Evolutionary conservation across 345 rosid genomes (phyloP), one percentile per base, ranked within the genome.

Genomic region (Balakata baccata): DNA sequence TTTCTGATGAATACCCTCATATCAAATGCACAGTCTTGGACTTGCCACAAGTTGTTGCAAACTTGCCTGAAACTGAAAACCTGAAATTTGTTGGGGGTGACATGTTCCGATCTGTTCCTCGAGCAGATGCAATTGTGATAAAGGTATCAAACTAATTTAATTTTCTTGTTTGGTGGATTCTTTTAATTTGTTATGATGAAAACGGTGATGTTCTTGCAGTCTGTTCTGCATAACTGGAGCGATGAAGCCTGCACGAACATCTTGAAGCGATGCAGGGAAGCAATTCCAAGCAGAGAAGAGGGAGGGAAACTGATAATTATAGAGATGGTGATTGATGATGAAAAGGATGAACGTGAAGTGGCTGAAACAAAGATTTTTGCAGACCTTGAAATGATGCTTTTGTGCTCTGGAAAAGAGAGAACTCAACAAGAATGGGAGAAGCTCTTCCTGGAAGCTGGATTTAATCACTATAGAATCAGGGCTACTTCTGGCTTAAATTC

Each of bases 71-170:
- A 3, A 58, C 47, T 9, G 62, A 72, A 6, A 82, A 71, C 69
- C 56, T 85, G 77, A 86, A 76, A n/a, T 87, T 77, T n/a, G 70
- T 81, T 8, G 85, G 67, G 3, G 89, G 86, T 51, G 84, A 86
- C 74, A 74, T 86, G 89, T 78, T 86, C 53, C 78, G 81, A 43
- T 41, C 59, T 9, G 57, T 87, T 12, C 90, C 90, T 75, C 18
- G 84, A 16, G 83, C 82, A 47, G 83, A 86, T 60, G 89, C 81
- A 37, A 20, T 75, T 49, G 34, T 86, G 25, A 63, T 86, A 25
- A 84, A 86, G 87, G 89, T 84, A 63, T n/a, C 7, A 14, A 16
- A 52, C 1, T 52, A 29, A 29, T 29, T 29, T 29, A 29, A 29
- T 29, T 29, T 29, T 29, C 34, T 29, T 29, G 1, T 29, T 29